Evolutionary conservation across 108 stramenopile genomes (phyloP).

Genomic region (Conticribra weissflogii): DNA sequence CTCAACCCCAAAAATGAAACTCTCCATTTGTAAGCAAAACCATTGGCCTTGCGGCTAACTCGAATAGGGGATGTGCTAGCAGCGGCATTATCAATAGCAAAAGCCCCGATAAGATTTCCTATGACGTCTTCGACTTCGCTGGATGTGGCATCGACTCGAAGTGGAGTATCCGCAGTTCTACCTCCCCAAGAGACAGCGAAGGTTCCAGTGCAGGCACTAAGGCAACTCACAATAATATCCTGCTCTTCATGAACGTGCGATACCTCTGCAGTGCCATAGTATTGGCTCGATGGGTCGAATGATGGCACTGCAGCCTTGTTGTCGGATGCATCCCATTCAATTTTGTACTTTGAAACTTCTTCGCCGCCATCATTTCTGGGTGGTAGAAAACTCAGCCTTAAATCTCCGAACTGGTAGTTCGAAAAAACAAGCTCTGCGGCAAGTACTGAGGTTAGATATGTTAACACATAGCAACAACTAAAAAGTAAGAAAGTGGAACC

Average conservation of each 20-base stretch:
- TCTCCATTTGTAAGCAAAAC: slow-evolving; percentile 80
- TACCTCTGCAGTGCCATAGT: slow-evolving; percentile 65
- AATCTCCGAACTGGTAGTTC: slow-evolving; percentile 50
- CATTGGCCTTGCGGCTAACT: slow-evolving; percentile 48
- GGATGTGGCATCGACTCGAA: slow-evolving; percentile 34
- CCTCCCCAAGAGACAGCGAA: slow-evolving; percentile 84
- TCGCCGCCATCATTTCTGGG: slow-evolving; percentile 74
- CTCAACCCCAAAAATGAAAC: slow-evolving; percentile 64
- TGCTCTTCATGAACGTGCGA: slow-evolving; percentile 73
- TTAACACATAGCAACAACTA: neutral
- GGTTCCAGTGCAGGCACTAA: slow-evolving; percentile 56
- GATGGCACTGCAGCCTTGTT: slow-evolving; percentile 19
- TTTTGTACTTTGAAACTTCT: slow-evolving; percentile 62
- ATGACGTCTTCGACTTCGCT: slow-evolving; percentile 21
- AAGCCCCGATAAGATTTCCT: slow-evolving; percentile 28
- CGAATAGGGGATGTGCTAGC: slow-evolving; percentile 32
- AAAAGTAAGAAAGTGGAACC: slow-evolving; percentile 1
- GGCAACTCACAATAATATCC: slow-evolving; percentile 51
- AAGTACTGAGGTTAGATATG: slow-evolving; percentile 1
- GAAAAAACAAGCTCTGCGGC: slow-evolving; percentile 44
- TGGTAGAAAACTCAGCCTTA: slow-evolving; percentile 50
- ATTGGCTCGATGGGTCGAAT: slow-evolving; percentile 50
- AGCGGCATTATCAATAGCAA: slow-evolving; percentile 13
- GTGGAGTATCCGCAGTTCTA: slow-evolving; percentile 22
- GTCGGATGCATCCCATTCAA: slow-evolving; percentile 75